A percentile compares a stretch with the other conserved stretches of the same genome.
Evolutionary conservation across 768 basidiomycete species (phyloP).

Genomic region (Kwoniella newhampshirensis): DNA sequence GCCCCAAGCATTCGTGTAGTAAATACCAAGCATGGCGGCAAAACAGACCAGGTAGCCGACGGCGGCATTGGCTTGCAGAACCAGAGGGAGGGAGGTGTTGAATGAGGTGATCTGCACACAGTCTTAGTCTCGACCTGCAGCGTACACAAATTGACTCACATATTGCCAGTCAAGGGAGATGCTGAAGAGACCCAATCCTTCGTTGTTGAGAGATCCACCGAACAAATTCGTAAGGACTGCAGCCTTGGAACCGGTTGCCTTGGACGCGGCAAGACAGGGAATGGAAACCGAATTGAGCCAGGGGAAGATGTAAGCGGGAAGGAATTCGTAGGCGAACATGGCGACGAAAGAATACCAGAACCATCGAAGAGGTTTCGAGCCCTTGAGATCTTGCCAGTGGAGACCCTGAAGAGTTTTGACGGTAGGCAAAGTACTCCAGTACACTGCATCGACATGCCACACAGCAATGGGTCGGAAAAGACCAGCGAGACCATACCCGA

Average conservation of each 20-base stretch:
- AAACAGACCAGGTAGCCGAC: slow-evolving; percentile 62
- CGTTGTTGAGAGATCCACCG: slow-evolving; percentile 16
- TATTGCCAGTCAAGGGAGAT: slow-evolving; percentile 23
- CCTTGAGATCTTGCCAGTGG: slow-evolving; percentile 23
- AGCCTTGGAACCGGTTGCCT: slow-evolving; percentile 3
- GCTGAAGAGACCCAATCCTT: slow-evolving; percentile 14
- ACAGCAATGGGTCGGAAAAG: slow-evolving; percentile 63
- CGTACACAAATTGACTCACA: background rate
- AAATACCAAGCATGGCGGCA: slow-evolving; percentile 60
- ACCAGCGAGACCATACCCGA: slow-evolving; percentile 64
- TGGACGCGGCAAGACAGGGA: slow-evolving; percentile 11
- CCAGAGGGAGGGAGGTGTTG: slow-evolving; percentile 2
- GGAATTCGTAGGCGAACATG: slow-evolving; percentile 30
- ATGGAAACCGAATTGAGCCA: slow-evolving; percentile 15
- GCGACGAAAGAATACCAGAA: slow-evolving; percentile 19
- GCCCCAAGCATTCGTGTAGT: slow-evolving; percentile 66
- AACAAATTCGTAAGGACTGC: slow-evolving; percentile 13
- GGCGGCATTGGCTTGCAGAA: slow-evolving; percentile 61
- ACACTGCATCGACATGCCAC: slow-evolving; percentile 50
- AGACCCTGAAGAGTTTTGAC: slow-evolving; percentile 24
- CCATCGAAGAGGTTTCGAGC: slow-evolving; percentile 14
- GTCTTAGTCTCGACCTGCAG: background rate
- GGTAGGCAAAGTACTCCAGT: slow-evolving; percentile 25
- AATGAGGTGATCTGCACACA: slow-evolving; percentile 11
- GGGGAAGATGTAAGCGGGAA: slow-evolving; percentile 40